Evolutionary conservation across 495 filamentous ascomycete species (phyloP).

Genomic region (Penicillium tannophilum): DNA sequence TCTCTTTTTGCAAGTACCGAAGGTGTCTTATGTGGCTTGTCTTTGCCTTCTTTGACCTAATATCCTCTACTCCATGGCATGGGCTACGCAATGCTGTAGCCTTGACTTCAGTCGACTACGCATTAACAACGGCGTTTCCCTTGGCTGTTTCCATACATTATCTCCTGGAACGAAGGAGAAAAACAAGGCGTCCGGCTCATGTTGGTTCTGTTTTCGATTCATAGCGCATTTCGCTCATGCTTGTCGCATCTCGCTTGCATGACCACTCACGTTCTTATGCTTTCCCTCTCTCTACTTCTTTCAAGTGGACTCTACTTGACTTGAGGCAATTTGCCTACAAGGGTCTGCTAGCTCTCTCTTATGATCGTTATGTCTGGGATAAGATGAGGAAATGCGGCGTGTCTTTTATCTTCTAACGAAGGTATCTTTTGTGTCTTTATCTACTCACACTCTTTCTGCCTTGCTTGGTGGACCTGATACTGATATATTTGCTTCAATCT

Average conservation of each 20-base stretch:
- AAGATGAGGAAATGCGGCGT: conserved; percentile 5
- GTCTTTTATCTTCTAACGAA: background rate
- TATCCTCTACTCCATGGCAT: conserved; percentile 21
- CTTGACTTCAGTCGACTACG: conserved; percentile 11
- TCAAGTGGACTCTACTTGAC: background rate
- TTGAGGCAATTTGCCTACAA: background rate
- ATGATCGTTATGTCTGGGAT: conserved; percentile 5
- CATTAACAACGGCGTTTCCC: conserved; percentile 20
- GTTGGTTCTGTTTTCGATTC: conserved; percentile 13
- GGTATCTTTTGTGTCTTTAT: conserved; percentile 4
- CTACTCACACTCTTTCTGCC: conserved; percentile 9
- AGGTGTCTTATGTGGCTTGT: conserved; percentile 16
- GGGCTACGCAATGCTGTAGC: conserved; percentile 27
- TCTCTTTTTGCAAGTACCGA: conserved; percentile 22
- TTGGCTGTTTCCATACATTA: conserved; percentile 3
- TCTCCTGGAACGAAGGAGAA: conserved; percentile 5
- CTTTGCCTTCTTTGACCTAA: conserved; percentile 14
- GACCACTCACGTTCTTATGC: conserved; percentile 2
- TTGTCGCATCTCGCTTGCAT: conserved; percentile 11
- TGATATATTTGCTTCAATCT: conserved; percentile 29
- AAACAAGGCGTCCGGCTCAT: conserved; percentile 19
- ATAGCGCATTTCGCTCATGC: conserved; percentile 8
- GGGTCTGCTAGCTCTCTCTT: background rate
- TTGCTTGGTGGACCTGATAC: conserved; percentile 22
- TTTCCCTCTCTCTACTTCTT: background rate